A percentile compares a stretch with the other conserved stretches of the same genome.
phyloP scores from a whole-genome alignment of 768 basidiomycete species.

The Mycena maculata region DNA sequence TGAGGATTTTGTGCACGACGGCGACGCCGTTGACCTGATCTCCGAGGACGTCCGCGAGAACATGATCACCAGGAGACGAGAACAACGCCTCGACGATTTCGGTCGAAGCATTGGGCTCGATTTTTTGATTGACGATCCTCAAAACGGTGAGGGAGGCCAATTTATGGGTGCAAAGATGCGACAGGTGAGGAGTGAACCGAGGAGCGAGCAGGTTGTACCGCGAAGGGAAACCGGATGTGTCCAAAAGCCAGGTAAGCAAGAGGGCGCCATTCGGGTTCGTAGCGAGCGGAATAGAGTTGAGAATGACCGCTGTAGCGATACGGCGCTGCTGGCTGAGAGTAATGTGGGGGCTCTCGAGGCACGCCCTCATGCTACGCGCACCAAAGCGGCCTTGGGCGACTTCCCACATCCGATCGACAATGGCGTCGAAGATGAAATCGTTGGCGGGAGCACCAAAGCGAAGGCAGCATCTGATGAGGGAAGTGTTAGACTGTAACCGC shows the following conservation, averaged over 20 bases:
- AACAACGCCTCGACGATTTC: constrained; percentile 93
- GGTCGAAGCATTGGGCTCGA: constrained; percentile 87
- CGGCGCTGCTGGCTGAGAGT: constrained; percentile 93
- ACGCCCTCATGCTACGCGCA: constrained; percentile 97
- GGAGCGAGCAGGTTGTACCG: constrained; percentile 94
- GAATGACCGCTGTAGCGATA: constrained; percentile 91
- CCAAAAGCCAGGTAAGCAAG: constrained; percentile 95
- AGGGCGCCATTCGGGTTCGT: constrained; percentile 98
- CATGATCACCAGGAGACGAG: constrained; percentile 89
- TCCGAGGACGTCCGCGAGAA: constrained; percentile 91
- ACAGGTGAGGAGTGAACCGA: constrained; percentile 95
- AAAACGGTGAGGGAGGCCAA: constrained; percentile 94
- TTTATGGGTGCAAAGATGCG: constrained; percentile 98
- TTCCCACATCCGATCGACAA: constrained; percentile 98
- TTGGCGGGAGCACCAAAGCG: constrained; percentile 91
- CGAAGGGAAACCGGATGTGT: constrained; percentile 94
- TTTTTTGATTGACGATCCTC: constrained; percentile 96
- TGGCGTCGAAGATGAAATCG: constrained; percentile 97
- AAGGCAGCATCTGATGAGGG: constrained; percentile 81
- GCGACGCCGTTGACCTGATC: constrained; percentile 98
- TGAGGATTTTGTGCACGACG: constrained; percentile 92
- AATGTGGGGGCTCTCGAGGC: constrained; percentile 91
- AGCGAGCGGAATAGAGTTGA: constrained; percentile 97
- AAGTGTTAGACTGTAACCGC: constrained; percentile 10
- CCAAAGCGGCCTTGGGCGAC: constrained; percentile 98